phyloP scores from a whole-genome alignment of 2,329 filamentous ascomycete genomes.

The Fusarium denticulatum region DNA sequence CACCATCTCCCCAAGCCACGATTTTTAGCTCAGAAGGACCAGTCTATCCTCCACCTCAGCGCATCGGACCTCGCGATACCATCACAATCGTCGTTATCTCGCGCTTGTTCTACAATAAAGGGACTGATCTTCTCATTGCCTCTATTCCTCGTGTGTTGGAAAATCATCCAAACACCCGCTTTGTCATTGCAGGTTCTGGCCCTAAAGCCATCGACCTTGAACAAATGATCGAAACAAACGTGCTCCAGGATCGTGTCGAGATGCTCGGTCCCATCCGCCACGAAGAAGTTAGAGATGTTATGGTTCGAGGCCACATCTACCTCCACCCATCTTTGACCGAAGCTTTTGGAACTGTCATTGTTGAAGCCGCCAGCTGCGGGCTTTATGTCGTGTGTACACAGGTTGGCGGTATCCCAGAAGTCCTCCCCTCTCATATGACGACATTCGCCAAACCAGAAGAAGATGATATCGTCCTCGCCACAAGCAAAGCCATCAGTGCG shows the following conservation, averaged over 20 bases:
- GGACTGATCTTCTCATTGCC: slow-evolving; percentile 95
- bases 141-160: slow-evolving; percentile 93
- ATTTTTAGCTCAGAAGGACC: slow-evolving; percentile 52
- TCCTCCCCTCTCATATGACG: slow-evolving; percentile 95
- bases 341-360: slow-evolving; percentile 97
- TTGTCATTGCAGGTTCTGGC: slow-evolving; percentile 94
- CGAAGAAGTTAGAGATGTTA: slow-evolving; percentile 96
- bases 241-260: slow-evolving; percentile 91
- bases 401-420: slow-evolving; percentile 96
- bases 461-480: slow-evolving; percentile 90
- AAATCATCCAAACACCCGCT: slow-evolving; percentile 90
- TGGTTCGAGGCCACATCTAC: slow-evolving; percentile 97
- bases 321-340: slow-evolving; percentile 95
- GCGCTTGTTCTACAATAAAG: slow-evolving; percentile 98
- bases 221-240: slow-evolving; percentile 96
- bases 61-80: slow-evolving; percentile 81
- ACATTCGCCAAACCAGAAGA: slow-evolving; percentile 97
- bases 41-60: slow-evolving; percentile 64
- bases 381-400: slow-evolving; percentile 96
- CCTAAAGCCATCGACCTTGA: slow-evolving; percentile 98
- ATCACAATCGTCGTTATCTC: slow-evolving; percentile 98
- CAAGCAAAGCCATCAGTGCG: slow-evolving; percentile 86
- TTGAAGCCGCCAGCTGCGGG: slow-evolving; percentile 95
- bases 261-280: slow-evolving; percentile 92
- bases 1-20: slow-evolving; percentile 43